Base-by-base conservation (phyloP, 208 protist genomes). In the Leishmania turanica region DNA sequence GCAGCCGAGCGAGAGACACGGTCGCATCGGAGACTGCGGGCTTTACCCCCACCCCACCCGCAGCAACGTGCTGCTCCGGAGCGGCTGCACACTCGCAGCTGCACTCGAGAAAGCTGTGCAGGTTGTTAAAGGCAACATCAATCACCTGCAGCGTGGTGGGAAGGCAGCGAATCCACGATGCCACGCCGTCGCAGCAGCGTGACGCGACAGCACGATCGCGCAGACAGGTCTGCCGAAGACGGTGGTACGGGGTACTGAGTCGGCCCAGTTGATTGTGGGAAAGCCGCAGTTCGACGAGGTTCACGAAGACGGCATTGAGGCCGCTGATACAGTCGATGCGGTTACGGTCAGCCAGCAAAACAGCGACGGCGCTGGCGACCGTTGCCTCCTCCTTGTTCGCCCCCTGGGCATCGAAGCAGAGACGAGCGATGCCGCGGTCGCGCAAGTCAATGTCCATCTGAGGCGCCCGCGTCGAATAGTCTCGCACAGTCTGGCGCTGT, bases 371-470 rank as follows among this genome's bases (percentile, higher is more conserved):
- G 15, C 92, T 92, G 27, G 92, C 93, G 7, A 78, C 87, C 6
- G 87, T 77, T 15, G 69, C 80, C 77, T 96, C 95, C 78, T 96
- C 91, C 37, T 71, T 60, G 15, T 74, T 88, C 0, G 86, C 82
- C 34, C 83, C 70, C 66, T 75, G 66, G 1, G 56, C 68, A 69
- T 91, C 87, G 75, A 97, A 97, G 68, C 83, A 84, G 9, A 97
- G 86, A 76, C 95, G 92, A 51, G 77, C 83, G 56, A 97, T 94
- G 19, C 82, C 87, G 56, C 91, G 87, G 72, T 89, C 64, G 34
- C 84, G 86, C 64, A 97, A 78, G 62, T 97, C 91, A 68, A 97
- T 86, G 31, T 96, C 88, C 94, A 97, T 97, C 60, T 60, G 15
- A 40, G n/a, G 17, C 13, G 27, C 42, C 51, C 9, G 2, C 17